Conservation (phyloP, 805 yeast species). For the Helenozyma baotianmanensis region DNA sequence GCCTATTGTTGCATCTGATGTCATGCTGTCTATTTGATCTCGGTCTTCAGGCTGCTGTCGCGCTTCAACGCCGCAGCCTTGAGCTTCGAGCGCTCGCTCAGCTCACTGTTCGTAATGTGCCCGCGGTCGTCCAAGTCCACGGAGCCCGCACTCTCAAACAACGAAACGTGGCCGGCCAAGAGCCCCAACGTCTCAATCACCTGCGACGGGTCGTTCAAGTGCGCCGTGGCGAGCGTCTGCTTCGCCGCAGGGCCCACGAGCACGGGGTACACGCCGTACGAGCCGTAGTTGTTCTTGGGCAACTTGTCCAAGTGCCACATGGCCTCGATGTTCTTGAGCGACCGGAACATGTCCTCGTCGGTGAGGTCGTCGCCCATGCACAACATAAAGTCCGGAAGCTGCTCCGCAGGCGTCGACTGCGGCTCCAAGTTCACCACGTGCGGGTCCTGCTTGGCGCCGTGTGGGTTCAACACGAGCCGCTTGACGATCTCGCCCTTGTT, state of each 20-base stretch:
- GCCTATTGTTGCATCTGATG: too few relatives aligned
- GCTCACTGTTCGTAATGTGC: constrained; percentile 49
- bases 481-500: constrained; percentile 96
- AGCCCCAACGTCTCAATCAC: constrained; percentile 82
- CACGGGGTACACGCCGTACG: constrained; percentile 72
- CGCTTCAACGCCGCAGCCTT: constrained; percentile 19
- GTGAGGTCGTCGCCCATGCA: constrained; percentile 96
- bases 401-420: constrained; percentile 30
- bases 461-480: constrained; percentile 61
- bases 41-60: constrained; percentile 3
- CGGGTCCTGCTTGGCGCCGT: constrained; percentile 50
- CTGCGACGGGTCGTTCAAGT: constrained; percentile 76
- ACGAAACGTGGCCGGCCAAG: constrained; percentile 70
- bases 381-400: constrained; percentile 75
- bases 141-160: constrained; percentile 74
- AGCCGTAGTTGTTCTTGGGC: constrained; percentile 42
- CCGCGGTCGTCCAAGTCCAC: constrained; percentile 76
- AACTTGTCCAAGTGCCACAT: constrained; percentile 43
- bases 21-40: neutral
- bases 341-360: constrained; percentile 95
- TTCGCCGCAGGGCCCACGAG: constrained; percentile 93
- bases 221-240: constrained; percentile 79
- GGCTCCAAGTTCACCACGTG: constrained; percentile 19
- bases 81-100: constrained; percentile 39
- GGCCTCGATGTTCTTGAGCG: constrained; percentile 60